Evolutionary conservation across 2,329 filamentous ascomycete genomes (phyloP), one percentile per base, ranked within the genome.

Genomic region (Pezicula radicicola): DNA sequence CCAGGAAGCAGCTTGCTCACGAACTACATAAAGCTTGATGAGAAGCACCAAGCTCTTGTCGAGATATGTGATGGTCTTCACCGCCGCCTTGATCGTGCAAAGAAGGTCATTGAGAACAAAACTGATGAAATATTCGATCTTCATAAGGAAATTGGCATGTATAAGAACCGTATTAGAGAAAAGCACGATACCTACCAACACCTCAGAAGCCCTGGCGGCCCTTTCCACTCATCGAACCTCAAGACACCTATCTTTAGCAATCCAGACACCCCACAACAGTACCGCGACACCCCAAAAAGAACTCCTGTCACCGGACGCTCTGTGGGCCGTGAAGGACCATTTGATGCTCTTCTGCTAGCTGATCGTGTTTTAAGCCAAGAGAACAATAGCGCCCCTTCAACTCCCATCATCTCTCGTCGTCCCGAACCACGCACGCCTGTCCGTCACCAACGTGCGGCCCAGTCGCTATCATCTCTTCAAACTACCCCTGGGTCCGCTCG

Each of bases 171-270:
- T 18, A 96, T 97, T 57, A 84, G 88, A 40, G 90, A 96, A 67
- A 96, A 96, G 65, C 79, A 93, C 56, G 89, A 95, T 65, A 91
- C 96, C 64, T 85, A 96, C 61, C 88, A 89, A 53, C 80, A 81
- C 64, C 81, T 96, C 46, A 86, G 88, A 63, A 87, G 89, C 61
- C 88, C 89, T 2, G 87, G 88, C 13, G 84, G 83, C 47, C 81
- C 83, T 33, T 84, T 84, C 51, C 80, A 88, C 54, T 77, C 83
- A 52, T 71, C 85, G 53, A 84, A 82, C 2, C 84, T 85, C 43
- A 75, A 75, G 50, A 65, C 58, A 72, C 77, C 72, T 68, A 76
- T 57, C 68, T 79, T 63, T 28, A 71, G 69, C 3, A 68, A 70
- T 53, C 69, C 74, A 50, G 64, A 70, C 55, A 73, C 71, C 50